Evolutionary conservation across 805 yeast species (phyloP), one percentile per base, ranked within the genome.

Genomic region (Candida pseudofarinosa): DNA sequence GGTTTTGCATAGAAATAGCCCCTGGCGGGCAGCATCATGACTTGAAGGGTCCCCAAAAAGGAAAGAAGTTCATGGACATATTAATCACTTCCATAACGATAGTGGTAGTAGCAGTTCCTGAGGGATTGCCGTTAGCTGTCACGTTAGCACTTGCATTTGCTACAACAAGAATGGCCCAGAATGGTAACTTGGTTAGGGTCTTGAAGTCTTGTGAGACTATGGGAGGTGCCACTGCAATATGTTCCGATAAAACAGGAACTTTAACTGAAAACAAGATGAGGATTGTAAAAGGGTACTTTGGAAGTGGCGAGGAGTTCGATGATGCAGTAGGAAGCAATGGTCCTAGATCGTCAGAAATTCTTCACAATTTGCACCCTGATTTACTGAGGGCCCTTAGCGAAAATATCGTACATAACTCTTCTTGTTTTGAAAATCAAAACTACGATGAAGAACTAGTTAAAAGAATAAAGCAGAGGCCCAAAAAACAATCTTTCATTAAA

Each of bases 61-160:
- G 96, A 51, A 80, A 87, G 42, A 77, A 76, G 51, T 90, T 90
- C 53, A 71, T 93, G 69, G 83, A 88, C 55, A 86, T 91, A 43
- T 72, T 93, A 46, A 93, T 93, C 56, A 88, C 93, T 18, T 85
- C 98, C 1, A 85, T 93, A 46, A 89, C 99, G 0, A 77, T 93
- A 53, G 81, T 93, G 20, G 99, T 91, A 13, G 99, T 93, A 39
- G 99, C 99, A 0, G 96, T 93, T n/a, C 99, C 99, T 3, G 99
- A 93, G 67, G 99, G 99, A 48, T 76, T 93, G 44, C 99, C 99
- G 1, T 72, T 93, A 43, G 99, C 99, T 2, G 99, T 93, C 14
- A 93, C 99, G 1, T 73, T 93, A 37, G 96, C 99, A 0, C 72
- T 93, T 51, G 99, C 99, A 0, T 93, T 93, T 71, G 99, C 99